Conservation (phyloP, 2,329 filamentous ascomycete genomes). For the Fusarium nanum region DNA sequence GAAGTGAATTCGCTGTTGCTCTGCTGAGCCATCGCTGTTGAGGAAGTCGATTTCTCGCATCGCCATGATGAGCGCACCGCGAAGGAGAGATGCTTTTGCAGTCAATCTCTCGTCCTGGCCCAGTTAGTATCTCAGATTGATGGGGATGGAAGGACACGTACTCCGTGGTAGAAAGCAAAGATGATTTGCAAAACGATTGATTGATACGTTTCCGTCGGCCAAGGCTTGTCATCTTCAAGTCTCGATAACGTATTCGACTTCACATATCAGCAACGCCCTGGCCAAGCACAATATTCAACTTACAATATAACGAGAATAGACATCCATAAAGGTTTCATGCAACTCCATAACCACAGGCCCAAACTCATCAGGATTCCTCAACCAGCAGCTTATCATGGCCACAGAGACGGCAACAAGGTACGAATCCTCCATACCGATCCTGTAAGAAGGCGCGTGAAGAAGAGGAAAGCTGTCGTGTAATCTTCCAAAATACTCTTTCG, state of each 20-base stretch:
- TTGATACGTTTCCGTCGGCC: conserved; percentile 51
- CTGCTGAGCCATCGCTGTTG: conserved; percentile 48
- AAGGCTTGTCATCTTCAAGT: conserved; percentile 32
- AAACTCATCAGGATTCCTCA: conserved; percentile 46
- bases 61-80: conserved; percentile 50
- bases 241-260: conserved; percentile 36
- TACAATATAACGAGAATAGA: conserved; percentile 48
- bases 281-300: conserved; percentile 7
- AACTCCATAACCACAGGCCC: conserved; percentile 46
- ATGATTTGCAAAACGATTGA: conserved; percentile 54
- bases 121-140: neutral
- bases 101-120: conserved; percentile 49
- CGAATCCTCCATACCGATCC: conserved; percentile 46
- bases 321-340: conserved; percentile 49
- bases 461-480: conserved; percentile 58
- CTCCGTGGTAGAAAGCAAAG: conserved; percentile 54
- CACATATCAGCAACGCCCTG: neutral
- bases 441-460: conserved; percentile 53
- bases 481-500: conserved; percentile 52
- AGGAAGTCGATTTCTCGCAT: conserved; percentile 54
- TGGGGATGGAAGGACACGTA: conserved; percentile 11
- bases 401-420: conserved; percentile 47
- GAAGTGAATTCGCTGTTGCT: conserved; percentile 51
- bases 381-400: conserved; percentile 56
- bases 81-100: conserved; percentile 49